Evolutionary conservation across 805 yeast species (phyloP).

Genomic region (Yamadazyma insecticola): DNA sequence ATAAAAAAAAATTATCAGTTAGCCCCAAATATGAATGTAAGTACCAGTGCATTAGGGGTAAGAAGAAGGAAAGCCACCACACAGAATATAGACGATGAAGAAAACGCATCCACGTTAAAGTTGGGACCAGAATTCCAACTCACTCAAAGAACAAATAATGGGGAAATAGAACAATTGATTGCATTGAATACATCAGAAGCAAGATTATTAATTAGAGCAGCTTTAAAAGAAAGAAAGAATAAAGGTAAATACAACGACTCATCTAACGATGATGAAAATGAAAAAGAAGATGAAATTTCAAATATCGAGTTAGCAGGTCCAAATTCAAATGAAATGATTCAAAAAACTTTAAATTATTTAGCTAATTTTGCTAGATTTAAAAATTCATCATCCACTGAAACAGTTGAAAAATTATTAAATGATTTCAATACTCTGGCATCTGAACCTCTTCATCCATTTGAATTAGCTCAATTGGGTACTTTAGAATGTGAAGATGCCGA

Average conservation of each 20-base stretch:
- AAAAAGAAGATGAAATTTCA: constrained; percentile 40
- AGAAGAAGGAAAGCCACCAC: constrained; percentile 62
- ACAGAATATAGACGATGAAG: constrained; percentile 76
- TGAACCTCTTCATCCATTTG: constrained; percentile 82
- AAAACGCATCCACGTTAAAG: constrained; percentile 81
- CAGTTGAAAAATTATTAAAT: constrained; percentile 82
- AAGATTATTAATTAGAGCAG: constrained; percentile 82
- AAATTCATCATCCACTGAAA: constrained; percentile 87
- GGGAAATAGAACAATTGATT: constrained; percentile 69
- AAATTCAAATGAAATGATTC: constrained; percentile 80
- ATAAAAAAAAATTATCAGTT: too few relatives aligned
- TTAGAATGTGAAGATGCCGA: constrained; percentile 94
- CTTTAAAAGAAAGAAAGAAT: constrained; percentile 59
- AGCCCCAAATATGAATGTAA: constrained; percentile 76
- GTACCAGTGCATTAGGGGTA: constrained; percentile 83
- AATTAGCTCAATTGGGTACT: constrained; percentile 86
- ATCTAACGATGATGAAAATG: constrained; percentile 29
- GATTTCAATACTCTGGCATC: constrained; percentile 53
- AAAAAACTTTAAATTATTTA: constrained; percentile 85
- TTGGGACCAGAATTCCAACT: constrained; percentile 91
- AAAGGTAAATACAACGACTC: constrained; percentile 26
- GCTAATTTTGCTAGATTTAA: constrained; percentile 84
- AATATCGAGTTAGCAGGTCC: constrained; percentile 55
- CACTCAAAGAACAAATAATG: constrained; percentile 75
- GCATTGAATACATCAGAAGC: constrained; percentile 90